Evolutionary conservation across 306 rosid species (phyloP).

Genomic region (Adenanthera pavonina): DNA sequence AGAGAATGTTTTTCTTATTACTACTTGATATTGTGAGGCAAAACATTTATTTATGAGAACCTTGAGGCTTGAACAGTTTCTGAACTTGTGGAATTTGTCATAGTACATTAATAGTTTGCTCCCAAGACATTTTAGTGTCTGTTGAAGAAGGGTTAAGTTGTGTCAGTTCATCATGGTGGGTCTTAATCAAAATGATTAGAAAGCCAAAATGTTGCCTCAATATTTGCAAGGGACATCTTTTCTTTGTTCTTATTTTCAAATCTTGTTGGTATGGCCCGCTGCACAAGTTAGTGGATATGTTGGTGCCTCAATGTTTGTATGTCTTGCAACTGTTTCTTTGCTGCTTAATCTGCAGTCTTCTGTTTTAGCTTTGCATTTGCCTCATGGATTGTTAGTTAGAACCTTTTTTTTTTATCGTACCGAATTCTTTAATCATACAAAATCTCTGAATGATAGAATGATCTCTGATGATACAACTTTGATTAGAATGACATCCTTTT

Average conservation of each 20-base stretch:
- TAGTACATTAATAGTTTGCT: no score
- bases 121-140: no score
- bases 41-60: slow-evolving; percentile 3
- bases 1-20: not conserved
- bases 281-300: slow-evolving; percentile 11
- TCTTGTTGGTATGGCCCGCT: not conserved
- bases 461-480: slow-evolving; percentile 6
- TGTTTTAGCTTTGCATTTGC: slow-evolving; percentile 18
- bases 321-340: slow-evolving; percentile 1
- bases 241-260: not conserved
- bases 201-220: slow-evolving; percentile 6
- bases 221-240: slow-evolving; percentile 7
- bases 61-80: not conserved
- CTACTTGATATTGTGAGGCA: slow-evolving; percentile 10
- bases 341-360: slow-evolving; percentile 24
- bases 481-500: slow-evolving; percentile 20
- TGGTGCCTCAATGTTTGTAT: not conserved
- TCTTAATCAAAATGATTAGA: slow-evolving; percentile 11
- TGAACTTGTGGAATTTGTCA: not conserved
- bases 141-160: not conserved
- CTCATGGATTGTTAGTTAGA: slow-evolving; percentile 9
- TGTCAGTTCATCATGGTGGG: not conserved
- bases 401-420: not conserved
- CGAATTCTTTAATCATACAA: not conserved
- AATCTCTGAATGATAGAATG: slow-evolving; percentile 19